Conservation (phyloP, 2,329 filamentous ascomycete species). For the Calonectria pseudoturangicola region DNA sequence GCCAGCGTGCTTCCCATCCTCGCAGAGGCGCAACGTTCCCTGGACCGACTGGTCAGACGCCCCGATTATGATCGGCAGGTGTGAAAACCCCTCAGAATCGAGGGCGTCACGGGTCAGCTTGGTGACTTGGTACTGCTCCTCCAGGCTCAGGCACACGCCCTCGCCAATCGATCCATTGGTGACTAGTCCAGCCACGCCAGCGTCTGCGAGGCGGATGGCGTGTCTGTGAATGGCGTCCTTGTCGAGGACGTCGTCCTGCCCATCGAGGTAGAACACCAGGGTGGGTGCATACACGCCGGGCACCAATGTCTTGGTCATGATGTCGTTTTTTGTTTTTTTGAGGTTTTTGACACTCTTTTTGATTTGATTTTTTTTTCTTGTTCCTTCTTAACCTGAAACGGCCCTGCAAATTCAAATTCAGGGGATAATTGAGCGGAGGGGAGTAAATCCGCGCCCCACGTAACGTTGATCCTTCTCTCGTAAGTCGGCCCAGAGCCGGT, state of each 20-base stretch:
- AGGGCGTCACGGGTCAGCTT: slow-evolving; percentile 88
- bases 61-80: slow-evolving; percentile 88
- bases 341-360: background rate
- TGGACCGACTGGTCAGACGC: slow-evolving; percentile 87
- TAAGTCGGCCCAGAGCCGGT: background rate
- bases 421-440: slow-evolving; percentile 1
- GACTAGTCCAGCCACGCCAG: slow-evolving; percentile 87
- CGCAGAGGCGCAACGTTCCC: slow-evolving; percentile 84
- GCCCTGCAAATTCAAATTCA: slow-evolving; percentile 10
- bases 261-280: slow-evolving; percentile 79
- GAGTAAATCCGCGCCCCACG: slow-evolving; percentile 22
- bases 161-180: slow-evolving; percentile 94
- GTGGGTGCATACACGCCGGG: slow-evolving; percentile 80
- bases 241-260: slow-evolving; percentile 77
- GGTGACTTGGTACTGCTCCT: slow-evolving; percentile 85
- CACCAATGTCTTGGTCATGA: slow-evolving; percentile 66
- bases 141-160: slow-evolving; percentile 86
- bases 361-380: background rate
- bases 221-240: slow-evolving; percentile 84
- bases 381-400: background rate
- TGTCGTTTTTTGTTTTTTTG: slow-evolving; percentile 9
- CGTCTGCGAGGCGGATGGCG: slow-evolving; percentile 84
- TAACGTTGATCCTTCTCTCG: slow-evolving; percentile 14
- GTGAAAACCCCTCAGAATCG: slow-evolving; percentile 84
- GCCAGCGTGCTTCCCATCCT: slow-evolving; percentile 79